phyloP scores from a whole-genome alignment of 805 yeast species.

The Millerozyma acaciae region DNA sequence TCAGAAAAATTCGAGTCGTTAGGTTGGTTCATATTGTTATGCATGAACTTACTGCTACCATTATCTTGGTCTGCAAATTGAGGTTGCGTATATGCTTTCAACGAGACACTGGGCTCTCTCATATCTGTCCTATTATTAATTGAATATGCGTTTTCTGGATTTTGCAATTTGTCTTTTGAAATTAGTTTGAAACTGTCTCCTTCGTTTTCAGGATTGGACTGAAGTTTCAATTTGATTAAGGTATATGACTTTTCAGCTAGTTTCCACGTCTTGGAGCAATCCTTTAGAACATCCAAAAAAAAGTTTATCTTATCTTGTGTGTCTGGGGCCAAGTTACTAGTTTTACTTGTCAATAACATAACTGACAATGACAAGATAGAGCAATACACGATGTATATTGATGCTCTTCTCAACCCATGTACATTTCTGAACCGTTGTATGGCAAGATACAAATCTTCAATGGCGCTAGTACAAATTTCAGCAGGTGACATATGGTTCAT shows the following conservation, averaged over 20 bases:
- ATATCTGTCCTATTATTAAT: too few relatives aligned
- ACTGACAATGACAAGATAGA: slow-evolving; percentile 44
- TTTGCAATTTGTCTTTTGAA: too few relatives aligned
- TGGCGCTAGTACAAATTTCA: slow-evolving; percentile 34
- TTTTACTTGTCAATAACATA: slow-evolving; percentile 31
- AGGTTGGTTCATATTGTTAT: too few relatives aligned
- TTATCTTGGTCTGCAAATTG: too few relatives aligned
- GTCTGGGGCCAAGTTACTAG: slow-evolving; percentile 20
- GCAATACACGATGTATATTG: slow-evolving; percentile 46
- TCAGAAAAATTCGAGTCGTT: too few relatives aligned
- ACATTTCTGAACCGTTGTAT: slow-evolving; percentile 31
- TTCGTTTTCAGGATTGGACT: too few relatives aligned
- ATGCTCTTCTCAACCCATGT: slow-evolving; percentile 40
- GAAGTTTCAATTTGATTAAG: slow-evolving; percentile 34
- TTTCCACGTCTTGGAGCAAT: slow-evolving; percentile 45
- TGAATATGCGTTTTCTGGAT: too few relatives aligned
- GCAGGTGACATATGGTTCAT: slow-evolving; percentile 26
- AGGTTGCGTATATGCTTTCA: too few relatives aligned
- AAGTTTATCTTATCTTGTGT: slow-evolving; percentile 29
- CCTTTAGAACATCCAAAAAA: slow-evolving; percentile 38
- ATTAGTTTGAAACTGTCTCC: too few relatives aligned
- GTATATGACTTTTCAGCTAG: slow-evolving; percentile 44
- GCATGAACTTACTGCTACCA: too few relatives aligned
- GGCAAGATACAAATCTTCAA: slow-evolving; percentile 39
- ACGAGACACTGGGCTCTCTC: too few relatives aligned